Conservation (phyloP, 2,329 filamentous ascomycete genomes). For the Diaporthe aspalathi region DNA sequence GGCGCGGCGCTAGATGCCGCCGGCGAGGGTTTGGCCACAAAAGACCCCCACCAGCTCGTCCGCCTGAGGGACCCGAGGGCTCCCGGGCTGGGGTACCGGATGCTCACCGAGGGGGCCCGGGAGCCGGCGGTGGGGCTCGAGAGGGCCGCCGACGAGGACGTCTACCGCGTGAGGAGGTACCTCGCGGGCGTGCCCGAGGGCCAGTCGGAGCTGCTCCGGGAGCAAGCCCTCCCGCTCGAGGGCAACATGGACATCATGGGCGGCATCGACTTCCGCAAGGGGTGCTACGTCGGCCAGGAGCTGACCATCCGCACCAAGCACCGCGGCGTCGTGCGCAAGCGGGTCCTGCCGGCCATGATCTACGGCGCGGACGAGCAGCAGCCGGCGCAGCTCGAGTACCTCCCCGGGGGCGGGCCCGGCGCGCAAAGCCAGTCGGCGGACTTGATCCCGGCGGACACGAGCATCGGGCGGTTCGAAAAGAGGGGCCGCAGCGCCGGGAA, state of each 20-base stretch:
- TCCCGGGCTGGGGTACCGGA: constrained; percentile 57
- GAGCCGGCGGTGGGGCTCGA: constrained; percentile 54
- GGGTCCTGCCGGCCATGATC: constrained; percentile 83
- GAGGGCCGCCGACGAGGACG: constrained; percentile 56
- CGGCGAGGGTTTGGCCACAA: not conserved
- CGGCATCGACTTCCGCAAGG: constrained; percentile 93
- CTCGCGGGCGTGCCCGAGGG: constrained; percentile 87
- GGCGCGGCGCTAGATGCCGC: constrained; percentile 43
- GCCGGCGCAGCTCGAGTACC: constrained; percentile 60
- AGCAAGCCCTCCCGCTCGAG: constrained; percentile 84
- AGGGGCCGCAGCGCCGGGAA: constrained; percentile 81
- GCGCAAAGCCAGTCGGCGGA: constrained; percentile 45
- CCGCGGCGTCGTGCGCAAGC: constrained; percentile 91
- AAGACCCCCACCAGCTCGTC: constrained; percentile 27
- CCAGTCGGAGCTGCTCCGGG: constrained; percentile 78
- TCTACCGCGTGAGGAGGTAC: constrained; percentile 82
- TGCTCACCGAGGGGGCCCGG: constrained; percentile 45
- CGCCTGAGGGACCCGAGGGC: constrained; percentile 52
- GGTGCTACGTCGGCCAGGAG: constrained; percentile 97
- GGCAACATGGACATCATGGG: constrained; percentile 88
- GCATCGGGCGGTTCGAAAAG: constrained; percentile 63
- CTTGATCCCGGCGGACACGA: constrained; percentile 57
- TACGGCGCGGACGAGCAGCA: constrained; percentile 61
- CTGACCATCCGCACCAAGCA: constrained; percentile 96
- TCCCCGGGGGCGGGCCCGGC: constrained; percentile 40